Evolutionary conservation across 2,329 filamentous ascomycete species (phyloP).

Genomic region (Xylariomycetidae sp.): DNA sequence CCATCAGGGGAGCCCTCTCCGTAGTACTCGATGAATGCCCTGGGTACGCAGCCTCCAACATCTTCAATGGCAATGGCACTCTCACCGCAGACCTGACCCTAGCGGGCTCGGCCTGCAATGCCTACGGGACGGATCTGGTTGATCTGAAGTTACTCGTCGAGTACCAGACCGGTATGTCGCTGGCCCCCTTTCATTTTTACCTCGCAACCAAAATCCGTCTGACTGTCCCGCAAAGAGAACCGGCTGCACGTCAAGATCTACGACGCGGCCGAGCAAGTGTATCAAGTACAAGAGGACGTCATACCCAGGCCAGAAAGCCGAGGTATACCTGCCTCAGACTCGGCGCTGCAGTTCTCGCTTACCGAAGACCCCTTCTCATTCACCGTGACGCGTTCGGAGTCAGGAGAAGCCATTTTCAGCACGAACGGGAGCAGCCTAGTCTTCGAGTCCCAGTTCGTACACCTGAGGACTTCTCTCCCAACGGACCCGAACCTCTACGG

Average conservation of each 20-base stretch:
- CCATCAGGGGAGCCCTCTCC: conserved; percentile 4
- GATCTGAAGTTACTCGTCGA: conserved; percentile 19
- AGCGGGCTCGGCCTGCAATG: conserved; percentile 14
- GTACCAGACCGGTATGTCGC: conserved; percentile 17
- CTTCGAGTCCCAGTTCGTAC: conserved; percentile 41
- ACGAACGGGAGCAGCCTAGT: conserved; percentile 34
- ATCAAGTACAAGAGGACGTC: conserved; percentile 20
- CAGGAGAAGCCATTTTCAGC: conserved; percentile 53
- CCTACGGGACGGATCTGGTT: conserved; percentile 17
- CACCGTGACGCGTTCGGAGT: conserved; percentile 41
- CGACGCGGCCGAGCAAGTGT: conserved; percentile 17
- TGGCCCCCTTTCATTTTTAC: not conserved
- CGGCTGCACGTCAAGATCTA: conserved; percentile 19
- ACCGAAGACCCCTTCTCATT: conserved; percentile 60
- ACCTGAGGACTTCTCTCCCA: conserved; percentile 54
- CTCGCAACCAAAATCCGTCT: conserved; percentile 3
- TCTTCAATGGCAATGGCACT: conserved; percentile 12
- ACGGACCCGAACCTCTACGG: conserved; percentile 57
- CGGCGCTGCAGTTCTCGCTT: conserved; percentile 41
- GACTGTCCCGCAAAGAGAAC: no score
- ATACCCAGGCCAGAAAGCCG: conserved; percentile 13
- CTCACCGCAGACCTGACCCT: conserved; percentile 19
- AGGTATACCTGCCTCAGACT: conserved; percentile 13
- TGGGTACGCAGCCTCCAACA: conserved; percentile 19
- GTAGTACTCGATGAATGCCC: conserved; percentile 16